These are phyloP conservation scores for Hypoxylon sp. DNA, from an alignment of 2,329 filamentous ascomycete species.

Conservation along the genomic window DNA sequence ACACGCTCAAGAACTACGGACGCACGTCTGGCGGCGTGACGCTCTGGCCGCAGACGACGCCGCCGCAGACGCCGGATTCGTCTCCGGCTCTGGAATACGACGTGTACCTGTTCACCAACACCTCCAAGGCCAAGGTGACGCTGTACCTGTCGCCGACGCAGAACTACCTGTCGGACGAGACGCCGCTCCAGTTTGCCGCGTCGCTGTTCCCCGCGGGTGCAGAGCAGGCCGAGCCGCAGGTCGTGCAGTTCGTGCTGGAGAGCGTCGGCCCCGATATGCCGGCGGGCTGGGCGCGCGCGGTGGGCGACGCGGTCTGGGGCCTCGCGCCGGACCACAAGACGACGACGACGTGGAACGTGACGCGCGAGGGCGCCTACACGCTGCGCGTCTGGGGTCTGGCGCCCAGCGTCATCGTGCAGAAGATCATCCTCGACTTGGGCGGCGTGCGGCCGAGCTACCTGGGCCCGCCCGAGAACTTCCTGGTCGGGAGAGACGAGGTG, in stretches of 20 bases:
- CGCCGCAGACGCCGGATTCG: constrained; percentile 57
- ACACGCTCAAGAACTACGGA: constrained; percentile 62
- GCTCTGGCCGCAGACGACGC: constrained; percentile 59
- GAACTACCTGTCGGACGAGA: constrained; percentile 60
- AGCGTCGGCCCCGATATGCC: constrained; percentile 54
- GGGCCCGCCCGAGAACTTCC: constrained; percentile 64
- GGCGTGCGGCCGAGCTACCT: constrained; percentile 63
- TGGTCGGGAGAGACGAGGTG: constrained; percentile 51
- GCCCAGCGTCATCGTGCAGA: constrained; percentile 62
- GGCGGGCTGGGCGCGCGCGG: constrained; percentile 52
- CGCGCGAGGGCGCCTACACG: constrained; percentile 55
- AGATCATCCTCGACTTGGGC: constrained; percentile 63
- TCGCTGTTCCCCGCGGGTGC: constrained; percentile 46
- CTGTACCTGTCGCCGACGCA: constrained; percentile 61
- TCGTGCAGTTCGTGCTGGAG: constrained; percentile 52
- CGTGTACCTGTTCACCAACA: constrained; percentile 66
- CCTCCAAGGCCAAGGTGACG: constrained; percentile 53
- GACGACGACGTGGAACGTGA: constrained; percentile 53
- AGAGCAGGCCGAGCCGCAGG: constrained; percentile 39
- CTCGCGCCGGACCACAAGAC: constrained; percentile 52
- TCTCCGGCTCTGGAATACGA: constrained; percentile 67
- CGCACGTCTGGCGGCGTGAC: constrained; percentile 66
- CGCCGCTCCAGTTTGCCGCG: constrained; percentile 51
- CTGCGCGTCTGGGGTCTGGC: constrained; percentile 60
- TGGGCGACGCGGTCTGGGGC: constrained; percentile 58